These are phyloP conservation scores for Tylopilus sp. DNA, from an alignment of 768 basidiomycete species.

Conservation along the genomic window DNA sequence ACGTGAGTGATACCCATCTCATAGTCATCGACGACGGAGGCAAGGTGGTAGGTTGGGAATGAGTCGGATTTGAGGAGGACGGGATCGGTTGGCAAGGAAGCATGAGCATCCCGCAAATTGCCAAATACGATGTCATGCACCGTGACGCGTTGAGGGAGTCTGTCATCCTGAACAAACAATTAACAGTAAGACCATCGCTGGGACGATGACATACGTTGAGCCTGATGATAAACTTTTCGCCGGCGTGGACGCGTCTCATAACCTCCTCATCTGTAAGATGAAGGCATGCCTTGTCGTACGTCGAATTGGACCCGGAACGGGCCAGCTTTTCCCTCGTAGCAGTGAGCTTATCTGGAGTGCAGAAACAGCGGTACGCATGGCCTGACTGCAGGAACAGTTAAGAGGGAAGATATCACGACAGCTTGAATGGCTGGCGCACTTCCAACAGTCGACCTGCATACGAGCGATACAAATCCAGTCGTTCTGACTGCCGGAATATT, in stretches of 20 bases:
- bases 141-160: constrained; percentile 47
- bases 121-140: constrained; percentile 77
- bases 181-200: not conserved
- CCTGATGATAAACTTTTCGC: constrained; percentile 79
- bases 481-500: constrained; percentile 65
- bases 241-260: constrained; percentile 63
- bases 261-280: constrained; percentile 87
- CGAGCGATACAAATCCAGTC: constrained; percentile 76
- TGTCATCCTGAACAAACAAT: constrained; percentile 47
- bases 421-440: constrained; percentile 38
- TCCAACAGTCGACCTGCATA: constrained; percentile 75
- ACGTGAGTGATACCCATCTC: constrained; percentile 97
- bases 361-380: constrained; percentile 95
- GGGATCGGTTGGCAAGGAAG: constrained; percentile 83
- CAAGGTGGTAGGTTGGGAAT: constrained; percentile 95
- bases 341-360: constrained; percentile 67
- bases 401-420: not conserved
- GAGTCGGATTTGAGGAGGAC: constrained; percentile 88
- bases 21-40: constrained; percentile 93
- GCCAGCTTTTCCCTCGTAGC: constrained; percentile 68
- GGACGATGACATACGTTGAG: constrained; percentile 64
- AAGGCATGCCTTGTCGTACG: constrained; percentile 88
- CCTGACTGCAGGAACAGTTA: constrained; percentile 51
- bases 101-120: constrained; percentile 65
- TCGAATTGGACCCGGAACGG: constrained; percentile 66